These are phyloP conservation scores for Cinnamomum micranthum DNA, from an alignment of 164 flowering plant species.

Conservation along the genomic window DNA sequence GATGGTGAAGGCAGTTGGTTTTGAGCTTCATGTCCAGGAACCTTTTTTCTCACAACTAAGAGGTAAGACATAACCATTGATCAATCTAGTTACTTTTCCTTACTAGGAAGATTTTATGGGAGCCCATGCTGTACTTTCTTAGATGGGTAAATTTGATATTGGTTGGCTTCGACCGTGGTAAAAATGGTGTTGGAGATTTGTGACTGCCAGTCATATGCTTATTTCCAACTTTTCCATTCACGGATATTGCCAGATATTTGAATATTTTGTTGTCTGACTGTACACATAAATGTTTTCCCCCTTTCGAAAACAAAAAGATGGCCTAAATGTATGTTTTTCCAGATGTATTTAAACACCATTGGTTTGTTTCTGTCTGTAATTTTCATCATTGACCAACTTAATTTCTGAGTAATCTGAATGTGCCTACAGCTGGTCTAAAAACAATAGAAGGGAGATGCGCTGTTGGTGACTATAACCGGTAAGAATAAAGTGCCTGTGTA, in stretches of 20 bases:
- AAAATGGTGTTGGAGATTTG: background rate
- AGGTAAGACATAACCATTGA: slow-evolving; percentile 32
- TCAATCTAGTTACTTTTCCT: background rate
- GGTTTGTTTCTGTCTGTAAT: background rate
- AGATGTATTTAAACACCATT: background rate
- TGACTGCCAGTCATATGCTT: background rate
- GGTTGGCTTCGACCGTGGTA: background rate
- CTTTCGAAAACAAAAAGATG: background rate
- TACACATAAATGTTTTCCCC: background rate
- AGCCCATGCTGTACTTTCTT: background rate
- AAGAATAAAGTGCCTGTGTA: slow-evolving; percentile 1
- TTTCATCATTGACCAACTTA: too few species aligned
- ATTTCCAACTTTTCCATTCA: background rate
- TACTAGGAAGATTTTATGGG: background rate
- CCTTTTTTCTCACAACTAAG: slow-evolving; percentile 71
- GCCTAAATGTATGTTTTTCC: too few species aligned
- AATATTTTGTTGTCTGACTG: background rate
- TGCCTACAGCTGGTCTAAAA: slow-evolving; percentile 59
- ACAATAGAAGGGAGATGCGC: slow-evolving; percentile 91
- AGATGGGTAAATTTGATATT: background rate
- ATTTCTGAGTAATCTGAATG: background rate
- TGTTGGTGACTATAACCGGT: slow-evolving; percentile 59
- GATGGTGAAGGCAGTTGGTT: slow-evolving; percentile 46
- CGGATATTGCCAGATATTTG: background rate
- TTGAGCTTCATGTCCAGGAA: slow-evolving; percentile 83